Base-by-base conservation (phyloP, 1,284 basidiomycete genomes). In the Rhodotorula sp. region DNA sequence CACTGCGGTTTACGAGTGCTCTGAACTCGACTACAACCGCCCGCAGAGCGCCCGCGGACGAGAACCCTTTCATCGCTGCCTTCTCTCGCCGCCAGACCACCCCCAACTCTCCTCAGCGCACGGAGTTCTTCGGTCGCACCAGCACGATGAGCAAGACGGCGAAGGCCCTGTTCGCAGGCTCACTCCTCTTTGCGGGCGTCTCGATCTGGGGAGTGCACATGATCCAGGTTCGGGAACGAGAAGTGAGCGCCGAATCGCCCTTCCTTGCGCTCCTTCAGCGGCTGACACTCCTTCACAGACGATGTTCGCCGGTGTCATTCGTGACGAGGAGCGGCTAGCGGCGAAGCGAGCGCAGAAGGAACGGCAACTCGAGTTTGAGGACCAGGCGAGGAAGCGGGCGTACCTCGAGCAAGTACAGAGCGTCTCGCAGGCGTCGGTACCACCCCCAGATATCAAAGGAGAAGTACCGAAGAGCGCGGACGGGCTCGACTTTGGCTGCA, bases 191-290 rank as follows among this genome's bases (percentile, higher is more conserved):
- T 62, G 87, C 90, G 20, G 84, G 84, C 2, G 81, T 87, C 44
- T 91, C 90, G 10, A 88, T 99, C 77, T 94, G 89, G 87, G 92
- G 88, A 29, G 95, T 99, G 10, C 95, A 98, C 79, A 90, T 85
- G 77, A 86, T 95, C 72, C 95, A 99, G 81, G 83, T 86, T 54
- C 85, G 87, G 77, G 94, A 99, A 80, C 88, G 89, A 65, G 87
- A 93, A 77, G 94, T 94, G 61, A 74, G 82, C 77, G 1, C 55
- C 22, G 22, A 5, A 19, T 27, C 6, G 22, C 59, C 39, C 73
- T 61, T 81, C 78, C 46, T 19, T 55, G 71, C 68, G 66, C 73
- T 74, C 51, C 22, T 11, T 1, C 17, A 20, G 10, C 36, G 20
- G 39, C 32, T 55, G 19, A 60, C 60, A 29, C 30, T 51, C 56